Percentiles rank a stretch among this genome's conserved stretches.
Evolutionary conservation across 768 basidiomycete genomes (phyloP).

Genomic region (Calocybe cyanea): DNA sequence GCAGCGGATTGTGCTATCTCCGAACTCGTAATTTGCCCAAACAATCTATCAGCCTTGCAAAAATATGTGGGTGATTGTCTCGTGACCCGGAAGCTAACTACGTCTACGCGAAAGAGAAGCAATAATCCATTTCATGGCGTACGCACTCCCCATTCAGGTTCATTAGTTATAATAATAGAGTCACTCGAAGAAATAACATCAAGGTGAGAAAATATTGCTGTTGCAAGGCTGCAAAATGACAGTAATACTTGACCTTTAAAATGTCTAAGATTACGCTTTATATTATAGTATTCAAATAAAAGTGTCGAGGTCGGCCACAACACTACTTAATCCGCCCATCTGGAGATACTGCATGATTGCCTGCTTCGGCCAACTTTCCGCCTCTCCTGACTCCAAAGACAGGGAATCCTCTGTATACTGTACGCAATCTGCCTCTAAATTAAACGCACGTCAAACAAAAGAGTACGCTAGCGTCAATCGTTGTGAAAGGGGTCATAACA

Average conservation of each 20-base stretch:
- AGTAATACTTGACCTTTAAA: too few species aligned
- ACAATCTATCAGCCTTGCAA: not conserved
- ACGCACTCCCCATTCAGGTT: not conserved
- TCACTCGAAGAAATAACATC: not conserved
- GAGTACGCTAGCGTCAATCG: not conserved
- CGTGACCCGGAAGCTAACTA: not conserved
- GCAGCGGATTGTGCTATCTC: not conserved
- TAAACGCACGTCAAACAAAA: not conserved
- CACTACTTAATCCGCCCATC: constrained; percentile 1
- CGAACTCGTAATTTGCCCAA: not conserved
- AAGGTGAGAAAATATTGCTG: not conserved
- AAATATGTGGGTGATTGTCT: not conserved
- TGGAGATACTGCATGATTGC: not conserved
- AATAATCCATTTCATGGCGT: not conserved
- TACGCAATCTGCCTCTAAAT: not conserved
- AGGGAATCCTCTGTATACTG: not conserved
- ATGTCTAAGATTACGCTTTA: too few species aligned
- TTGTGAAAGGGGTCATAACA: not conserved
- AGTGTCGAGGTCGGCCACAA: too few species aligned
- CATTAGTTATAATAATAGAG: too few species aligned
- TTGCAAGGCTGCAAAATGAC: too few species aligned
- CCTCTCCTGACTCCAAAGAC: not conserved
- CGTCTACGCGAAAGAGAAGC: not conserved
- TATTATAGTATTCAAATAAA: too few species aligned
- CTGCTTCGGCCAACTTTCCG: not conserved